Percentiles rank a stretch among this genome's conserved stretches.
phyloP scores from a whole-genome alignment of 352 stramenopile species.

The Globisporangium canariense region DNA sequence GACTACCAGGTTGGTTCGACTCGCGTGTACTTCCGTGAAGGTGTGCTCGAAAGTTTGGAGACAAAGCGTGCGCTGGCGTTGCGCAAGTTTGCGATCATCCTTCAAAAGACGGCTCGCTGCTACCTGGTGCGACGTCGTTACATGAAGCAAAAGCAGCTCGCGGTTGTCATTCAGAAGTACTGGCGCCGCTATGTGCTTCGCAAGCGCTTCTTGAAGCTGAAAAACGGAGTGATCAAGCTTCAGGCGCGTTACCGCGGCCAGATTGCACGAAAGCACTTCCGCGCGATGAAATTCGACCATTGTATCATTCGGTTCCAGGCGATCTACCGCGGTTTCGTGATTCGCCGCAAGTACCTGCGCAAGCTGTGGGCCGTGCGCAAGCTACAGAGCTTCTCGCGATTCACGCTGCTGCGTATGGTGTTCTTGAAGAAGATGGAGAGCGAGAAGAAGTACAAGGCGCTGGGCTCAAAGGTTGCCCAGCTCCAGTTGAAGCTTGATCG shows the following conservation, averaged over 20 bases:
- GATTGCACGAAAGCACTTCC: conserved; percentile 57
- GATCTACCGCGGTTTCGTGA: conserved; percentile 53
- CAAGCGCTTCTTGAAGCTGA: conserved; percentile 50
- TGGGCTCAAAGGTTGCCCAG: conserved; percentile 70
- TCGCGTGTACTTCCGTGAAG: conserved; percentile 85
- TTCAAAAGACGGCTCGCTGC: conserved; percentile 72
- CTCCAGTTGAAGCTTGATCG: conserved; percentile 67
- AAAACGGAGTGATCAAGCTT: conserved; percentile 44
- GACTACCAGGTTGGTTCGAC: conserved; percentile 86
- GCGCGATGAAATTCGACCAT: conserved; percentile 73
- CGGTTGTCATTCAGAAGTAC: conserved; percentile 68
- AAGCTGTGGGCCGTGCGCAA: conserved; percentile 39
- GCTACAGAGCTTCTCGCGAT: conserved; percentile 78
- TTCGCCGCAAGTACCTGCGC: conserved; percentile 52
- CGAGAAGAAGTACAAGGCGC: conserved; percentile 70
- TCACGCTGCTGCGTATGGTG: conserved; percentile 68
- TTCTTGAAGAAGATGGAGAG: conserved; percentile 82
- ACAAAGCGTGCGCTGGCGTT: conserved; percentile 67
- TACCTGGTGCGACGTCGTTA: conserved; percentile 60
- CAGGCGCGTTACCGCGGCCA: conserved; percentile 64
- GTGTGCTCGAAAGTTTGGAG: conserved; percentile 75
- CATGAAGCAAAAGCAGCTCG: conserved; percentile 36
- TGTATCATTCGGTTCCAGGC: conserved; percentile 75
- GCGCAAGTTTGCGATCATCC: conserved; percentile 66
- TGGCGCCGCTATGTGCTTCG: conserved; percentile 67